Evolutionary conservation across 2,329 filamentous ascomycete genomes (phyloP), one percentile per base, ranked within the genome.

Genomic region (Colletotrichum caudatum): DNA sequence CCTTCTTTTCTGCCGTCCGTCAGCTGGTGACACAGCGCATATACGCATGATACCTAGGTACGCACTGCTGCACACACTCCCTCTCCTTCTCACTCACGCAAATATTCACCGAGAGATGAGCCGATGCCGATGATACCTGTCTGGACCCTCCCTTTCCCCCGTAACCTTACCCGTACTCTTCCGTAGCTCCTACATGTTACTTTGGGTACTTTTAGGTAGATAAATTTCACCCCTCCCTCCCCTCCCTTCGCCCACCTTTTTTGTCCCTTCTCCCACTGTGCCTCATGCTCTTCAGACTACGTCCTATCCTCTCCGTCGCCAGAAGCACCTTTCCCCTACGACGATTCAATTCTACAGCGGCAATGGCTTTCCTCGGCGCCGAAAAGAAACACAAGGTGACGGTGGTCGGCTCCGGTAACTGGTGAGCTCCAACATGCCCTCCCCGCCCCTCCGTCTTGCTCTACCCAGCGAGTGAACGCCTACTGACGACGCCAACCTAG

Each of bases 331-430:
- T 72, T 58, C 66, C 61, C 50, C 37, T 46, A 46, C 68, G 60
- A 63, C 50, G 60, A 53, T 64, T 60, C 62, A 37, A 65, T 58
- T 69, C 64, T 2, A 56, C 65, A 58, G 41, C 53, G 64, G 77
- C 66, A 35, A 78, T 78, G 77, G 74, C 78, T 69, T 78, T 77
- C 61, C 78, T 87, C 53, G 86, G 84, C 71, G 82, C 87, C 67
- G 83, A 88, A 74, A 93, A 90, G 84, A 94, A 92, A 84, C 94
- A 97, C 89, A 97, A 94, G 87, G 93, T 98, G 78, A 95, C 94
- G 73, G 90, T 99, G 64, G 90, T 99, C 75, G 96, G 96, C 77
- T 98, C 95, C 64, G 96, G 96, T 78, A 99, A 99, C 83, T 99
- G 96, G 94, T 95, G 86, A 73, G 86, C 69, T 33, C 23, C 35